These are phyloP conservation scores for Wickerhamomyces chaumierensis DNA, from an alignment of 805 yeast species.

Conservation along the genomic window DNA sequence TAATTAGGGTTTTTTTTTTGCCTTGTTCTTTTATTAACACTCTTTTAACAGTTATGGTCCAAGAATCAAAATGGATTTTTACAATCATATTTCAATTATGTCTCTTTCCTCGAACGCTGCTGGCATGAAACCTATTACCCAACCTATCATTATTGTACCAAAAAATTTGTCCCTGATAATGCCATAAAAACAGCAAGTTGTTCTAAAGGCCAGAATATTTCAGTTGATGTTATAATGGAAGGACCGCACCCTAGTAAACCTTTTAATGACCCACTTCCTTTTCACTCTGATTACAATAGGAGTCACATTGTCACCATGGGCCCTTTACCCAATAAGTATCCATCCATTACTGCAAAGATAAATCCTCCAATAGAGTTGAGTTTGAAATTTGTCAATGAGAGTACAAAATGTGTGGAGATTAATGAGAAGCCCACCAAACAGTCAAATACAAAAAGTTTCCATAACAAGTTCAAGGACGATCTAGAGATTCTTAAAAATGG, in stretches of 20 bases:
- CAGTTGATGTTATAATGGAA: neutral
- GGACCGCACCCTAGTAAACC: neutral
- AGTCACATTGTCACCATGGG: no score
- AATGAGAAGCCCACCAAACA: neutral
- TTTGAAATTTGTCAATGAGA: no score
- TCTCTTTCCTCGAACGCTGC: constrained; percentile 6
- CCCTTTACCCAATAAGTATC: no score
- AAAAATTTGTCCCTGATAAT: neutral
- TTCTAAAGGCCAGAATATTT: neutral
- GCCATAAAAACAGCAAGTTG: neutral
- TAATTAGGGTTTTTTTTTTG: neutral
- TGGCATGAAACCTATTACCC: constrained; percentile 12
- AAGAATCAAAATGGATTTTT: neutral
- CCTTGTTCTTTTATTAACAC: no score
- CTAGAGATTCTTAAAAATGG: neutral
- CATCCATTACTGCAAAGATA: no score
- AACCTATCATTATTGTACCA: constrained; percentile 7
- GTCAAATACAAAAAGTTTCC: neutral
- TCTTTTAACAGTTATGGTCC: constrained; percentile 3
- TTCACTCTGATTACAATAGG: no score
- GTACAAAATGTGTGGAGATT: no score
- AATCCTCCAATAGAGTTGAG: no score
- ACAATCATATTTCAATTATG: constrained; percentile 6
- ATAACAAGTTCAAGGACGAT: neutral
- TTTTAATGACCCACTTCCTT: no score